Evolutionary conservation across 2,329 filamentous ascomycete genomes (phyloP).

Genomic region (Sporothrix humicola): DNA sequence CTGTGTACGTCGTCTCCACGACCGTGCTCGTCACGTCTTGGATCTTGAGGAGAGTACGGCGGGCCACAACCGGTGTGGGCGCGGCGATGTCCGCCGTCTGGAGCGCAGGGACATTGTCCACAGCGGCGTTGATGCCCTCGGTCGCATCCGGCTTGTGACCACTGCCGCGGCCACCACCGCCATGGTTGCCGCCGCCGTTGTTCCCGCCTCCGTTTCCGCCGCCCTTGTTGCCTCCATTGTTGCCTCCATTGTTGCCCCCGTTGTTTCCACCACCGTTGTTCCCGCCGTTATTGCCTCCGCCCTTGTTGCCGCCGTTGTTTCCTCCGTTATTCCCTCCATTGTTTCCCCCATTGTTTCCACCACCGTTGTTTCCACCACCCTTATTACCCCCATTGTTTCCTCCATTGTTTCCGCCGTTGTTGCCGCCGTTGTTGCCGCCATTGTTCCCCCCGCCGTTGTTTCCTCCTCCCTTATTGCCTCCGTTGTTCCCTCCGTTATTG

Average conservation of each 20-base stretch:
- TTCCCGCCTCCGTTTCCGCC: background rate
- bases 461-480: background rate
- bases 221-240: background rate
- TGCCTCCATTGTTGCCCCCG: background rate
- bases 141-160: conserved; percentile 18
- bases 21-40: conserved; percentile 32
- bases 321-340: conserved; percentile 6
- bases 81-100: too few species aligned
- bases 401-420: background rate
- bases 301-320: background rate
- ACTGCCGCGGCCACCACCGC: conserved; percentile 4
- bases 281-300: background rate
- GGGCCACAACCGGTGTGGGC: background rate
- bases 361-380: conserved; percentile 3
- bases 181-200: background rate
- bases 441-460: background rate
- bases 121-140: background rate
- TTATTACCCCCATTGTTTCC: background rate
- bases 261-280: background rate
- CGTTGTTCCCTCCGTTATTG: background rate
- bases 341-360: background rate
- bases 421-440: background rate
- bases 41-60: background rate
- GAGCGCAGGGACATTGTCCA: background rate
- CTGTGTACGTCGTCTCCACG: conserved; percentile 32